phyloP scores from a whole-genome alignment of 2,329 filamentous ascomycete species.

The Colletotrichum eremochloae region DNA sequence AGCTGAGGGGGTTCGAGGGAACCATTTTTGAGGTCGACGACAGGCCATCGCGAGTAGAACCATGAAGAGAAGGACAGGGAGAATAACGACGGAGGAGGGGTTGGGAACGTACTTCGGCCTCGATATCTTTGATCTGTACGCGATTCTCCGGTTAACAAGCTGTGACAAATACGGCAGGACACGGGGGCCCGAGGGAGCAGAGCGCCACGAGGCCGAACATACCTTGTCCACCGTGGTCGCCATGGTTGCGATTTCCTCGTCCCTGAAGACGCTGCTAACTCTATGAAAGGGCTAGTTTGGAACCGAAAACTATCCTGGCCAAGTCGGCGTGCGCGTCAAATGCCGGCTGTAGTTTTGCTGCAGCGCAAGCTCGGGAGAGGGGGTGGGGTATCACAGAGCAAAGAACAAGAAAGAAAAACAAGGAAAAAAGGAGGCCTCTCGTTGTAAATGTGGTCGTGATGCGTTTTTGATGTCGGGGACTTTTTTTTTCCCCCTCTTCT shows the following conservation, averaged over 20 bases:
- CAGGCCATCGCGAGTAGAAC: constrained; percentile 17
- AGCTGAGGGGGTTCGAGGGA: not conserved
- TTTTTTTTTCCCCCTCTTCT: not conserved
- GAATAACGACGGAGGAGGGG: constrained; percentile 17
- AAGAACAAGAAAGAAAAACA: not conserved
- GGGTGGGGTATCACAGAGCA: constrained; percentile 8
- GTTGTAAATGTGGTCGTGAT: constrained; percentile 4
- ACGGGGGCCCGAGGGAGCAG: not conserved
- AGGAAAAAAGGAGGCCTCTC: not conserved
- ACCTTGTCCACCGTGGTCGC: constrained; percentile 98
- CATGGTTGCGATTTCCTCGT: constrained; percentile 71
- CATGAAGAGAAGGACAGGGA: constrained; percentile 31
- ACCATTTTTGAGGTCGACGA: constrained; percentile 7
- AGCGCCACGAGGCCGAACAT: constrained; percentile 47
- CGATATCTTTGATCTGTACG: constrained; percentile 91
- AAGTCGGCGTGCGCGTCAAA: constrained; percentile 9
- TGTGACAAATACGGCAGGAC: constrained; percentile 29
- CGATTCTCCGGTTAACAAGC: constrained; percentile 50
- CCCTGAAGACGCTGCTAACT: constrained; percentile 18
- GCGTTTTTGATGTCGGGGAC: not conserved
- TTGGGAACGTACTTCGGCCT: constrained; percentile 81
- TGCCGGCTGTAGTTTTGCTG: not conserved
- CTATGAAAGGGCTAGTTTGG: constrained; percentile 3
- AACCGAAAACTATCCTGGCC: not conserved
- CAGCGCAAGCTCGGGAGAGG: not conserved